These are phyloP conservation scores for Aureobasidium leucospermi DNA, from an alignment of 2,329 filamentous ascomycete genomes.

Conservation along the genomic window DNA sequence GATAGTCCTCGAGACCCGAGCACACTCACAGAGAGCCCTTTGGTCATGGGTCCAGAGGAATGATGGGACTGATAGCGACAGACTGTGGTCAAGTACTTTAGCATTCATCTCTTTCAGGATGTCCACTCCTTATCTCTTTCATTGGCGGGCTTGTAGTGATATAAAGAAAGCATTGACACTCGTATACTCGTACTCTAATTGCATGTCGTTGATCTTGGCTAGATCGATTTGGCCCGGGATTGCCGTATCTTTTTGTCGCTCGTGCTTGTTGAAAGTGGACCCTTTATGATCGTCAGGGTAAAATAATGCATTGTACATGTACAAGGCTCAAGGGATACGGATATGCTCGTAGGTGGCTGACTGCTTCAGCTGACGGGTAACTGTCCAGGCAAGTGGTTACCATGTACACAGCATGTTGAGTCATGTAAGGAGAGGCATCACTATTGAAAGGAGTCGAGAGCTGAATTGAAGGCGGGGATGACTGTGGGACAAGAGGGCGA, in stretches of 20 bases:
- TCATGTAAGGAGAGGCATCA: constrained; percentile 2
- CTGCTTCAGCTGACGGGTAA: neutral
- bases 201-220: neutral
- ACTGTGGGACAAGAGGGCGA: neutral
- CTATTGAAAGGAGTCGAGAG: neutral
- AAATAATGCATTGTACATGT: neutral
- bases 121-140: neutral
- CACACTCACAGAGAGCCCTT: neutral
- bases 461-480: neutral
- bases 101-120: neutral
- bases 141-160: neutral
- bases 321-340: neutral
- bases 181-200: neutral
- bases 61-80: neutral
- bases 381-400: neutral
- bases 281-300: constrained; percentile 7
- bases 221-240: neutral
- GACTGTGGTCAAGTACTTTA: neutral
- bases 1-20: neutral
- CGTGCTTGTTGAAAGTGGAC: neutral
- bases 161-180: neutral
- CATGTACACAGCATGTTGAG: neutral
- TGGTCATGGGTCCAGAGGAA: neutral
- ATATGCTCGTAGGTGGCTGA: neutral
- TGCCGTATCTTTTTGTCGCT: neutral